A percentile compares a stretch with the other conserved stretches of the same genome.
Evolutionary conservation across 495 filamentous ascomycete genomes (phyloP).

Genomic region (Lasiosphaeria hispida): DNA sequence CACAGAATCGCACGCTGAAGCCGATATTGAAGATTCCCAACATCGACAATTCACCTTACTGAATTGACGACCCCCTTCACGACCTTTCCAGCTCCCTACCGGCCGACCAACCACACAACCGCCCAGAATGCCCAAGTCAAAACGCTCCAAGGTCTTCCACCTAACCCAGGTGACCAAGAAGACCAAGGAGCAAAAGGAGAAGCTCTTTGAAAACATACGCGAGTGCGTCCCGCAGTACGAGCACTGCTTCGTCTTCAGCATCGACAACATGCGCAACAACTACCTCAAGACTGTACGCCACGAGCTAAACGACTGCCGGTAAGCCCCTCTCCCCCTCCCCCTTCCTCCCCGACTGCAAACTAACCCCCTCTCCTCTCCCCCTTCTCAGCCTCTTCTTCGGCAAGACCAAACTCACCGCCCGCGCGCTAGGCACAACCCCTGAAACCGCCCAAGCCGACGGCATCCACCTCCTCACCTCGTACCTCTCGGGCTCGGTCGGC

Average conservation of each 20-base stretch:
- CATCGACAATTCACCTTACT: too few species aligned
- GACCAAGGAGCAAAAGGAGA: slow-evolving; percentile 79
- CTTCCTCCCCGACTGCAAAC: background rate
- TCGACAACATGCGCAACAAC: slow-evolving; percentile 98
- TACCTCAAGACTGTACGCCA: slow-evolving; percentile 89
- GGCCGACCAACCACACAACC: too few species aligned
- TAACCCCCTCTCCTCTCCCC: slow-evolving; percentile 1
- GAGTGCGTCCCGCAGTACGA: slow-evolving; percentile 82
- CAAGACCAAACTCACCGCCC: slow-evolving; percentile 97
- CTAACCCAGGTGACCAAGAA: slow-evolving; percentile 90
- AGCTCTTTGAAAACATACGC: slow-evolving; percentile 82
- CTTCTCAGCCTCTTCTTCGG: slow-evolving; percentile 82
- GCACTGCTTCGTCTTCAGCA: slow-evolving; percentile 85
- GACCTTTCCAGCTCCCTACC: too few species aligned
- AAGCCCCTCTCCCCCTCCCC: slow-evolving; percentile 23
- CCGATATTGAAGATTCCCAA: too few species aligned
- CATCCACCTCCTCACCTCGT: slow-evolving; percentile 63
- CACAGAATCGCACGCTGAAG: too few species aligned
- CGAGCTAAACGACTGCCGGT: slow-evolving; percentile 83
- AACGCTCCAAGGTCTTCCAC: slow-evolving; percentile 83
- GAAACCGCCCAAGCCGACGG: slow-evolving; percentile 75
- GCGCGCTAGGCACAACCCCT: slow-evolving; percentile 73
- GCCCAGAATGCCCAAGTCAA: slow-evolving; percentile 87
- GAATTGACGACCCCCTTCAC: too few species aligned
- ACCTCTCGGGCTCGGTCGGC: slow-evolving; percentile 79